Percentiles rank a stretch among this genome's conserved stretches.
phyloP scores from a whole-genome alignment of 495 filamentous ascomycete species.

The Daldinia caldariorum region DNA sequence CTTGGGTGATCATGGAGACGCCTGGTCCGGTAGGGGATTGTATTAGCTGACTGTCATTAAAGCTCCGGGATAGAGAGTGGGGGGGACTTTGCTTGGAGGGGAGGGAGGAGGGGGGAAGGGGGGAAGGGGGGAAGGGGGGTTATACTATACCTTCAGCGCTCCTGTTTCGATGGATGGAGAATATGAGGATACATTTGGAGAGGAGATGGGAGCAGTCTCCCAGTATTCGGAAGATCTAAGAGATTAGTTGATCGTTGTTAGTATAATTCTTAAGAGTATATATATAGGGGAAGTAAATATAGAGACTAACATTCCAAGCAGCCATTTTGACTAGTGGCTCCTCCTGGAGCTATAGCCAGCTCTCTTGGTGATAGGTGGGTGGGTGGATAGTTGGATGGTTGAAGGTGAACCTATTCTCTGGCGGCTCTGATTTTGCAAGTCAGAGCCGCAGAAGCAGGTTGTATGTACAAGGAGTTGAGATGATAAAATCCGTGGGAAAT shows the following conservation, averaged over 20 bases:
- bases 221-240: conserved; percentile 79
- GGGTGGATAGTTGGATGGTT: conserved; percentile 5
- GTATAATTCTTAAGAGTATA: neutral
- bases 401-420: conserved; percentile 12
- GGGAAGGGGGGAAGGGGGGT: conserved; percentile 4
- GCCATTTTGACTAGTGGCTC: conserved; percentile 30
- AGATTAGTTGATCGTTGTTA: neutral
- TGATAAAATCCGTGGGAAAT: conserved; percentile 5
- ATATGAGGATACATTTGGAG: conserved; percentile 90
- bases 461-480: conserved; percentile 2
- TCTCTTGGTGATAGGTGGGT: conserved; percentile 2
- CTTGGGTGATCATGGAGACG: conserved; percentile 93
- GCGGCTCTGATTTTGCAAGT: conserved; percentile 36
- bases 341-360: conserved; percentile 23
- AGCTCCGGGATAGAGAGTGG: neutral
- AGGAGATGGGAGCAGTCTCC: conserved; percentile 84
- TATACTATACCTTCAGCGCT: conserved; percentile 86
- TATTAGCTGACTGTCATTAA: conserved; percentile 32
- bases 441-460: conserved; percentile 41
- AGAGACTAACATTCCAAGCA: conserved; percentile 40
- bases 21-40: conserved; percentile 57
- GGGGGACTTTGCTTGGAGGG: neutral
- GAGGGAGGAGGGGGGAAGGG: too few relatives aligned
- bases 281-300: neutral
- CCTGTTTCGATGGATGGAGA: conserved; percentile 86